Conservation (phyloP, 129 eudicot genomes). For the Centrapalus pauciflorus region DNA sequence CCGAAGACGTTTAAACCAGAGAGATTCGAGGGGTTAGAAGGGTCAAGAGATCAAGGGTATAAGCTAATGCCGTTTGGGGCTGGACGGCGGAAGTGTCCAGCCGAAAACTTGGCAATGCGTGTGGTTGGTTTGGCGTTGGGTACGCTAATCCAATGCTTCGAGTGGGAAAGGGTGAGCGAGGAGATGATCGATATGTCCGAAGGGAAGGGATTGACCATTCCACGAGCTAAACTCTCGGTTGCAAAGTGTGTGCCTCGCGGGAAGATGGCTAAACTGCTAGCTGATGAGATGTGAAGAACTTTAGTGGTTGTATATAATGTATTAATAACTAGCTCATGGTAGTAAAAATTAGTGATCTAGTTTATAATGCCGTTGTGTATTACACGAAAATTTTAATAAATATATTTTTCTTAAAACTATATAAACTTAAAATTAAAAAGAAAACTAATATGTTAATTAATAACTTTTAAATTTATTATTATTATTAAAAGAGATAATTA, state of each 20-base stretch:
- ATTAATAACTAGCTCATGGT: no score
- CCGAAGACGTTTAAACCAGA: slow-evolving; percentile 28
- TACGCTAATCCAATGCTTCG: slow-evolving; percentile 39
- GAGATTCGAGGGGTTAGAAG: slow-evolving; percentile 17
- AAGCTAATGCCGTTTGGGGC: slow-evolving; percentile 40
- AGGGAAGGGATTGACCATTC: slow-evolving; percentile 32
- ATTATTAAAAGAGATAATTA: no score
- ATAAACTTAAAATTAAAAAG: no score
- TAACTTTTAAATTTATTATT: no score
- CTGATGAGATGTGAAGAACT: neutral
- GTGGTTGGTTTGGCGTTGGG: slow-evolving; percentile 32
- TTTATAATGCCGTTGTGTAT: no score
- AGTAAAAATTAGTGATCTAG: no score
- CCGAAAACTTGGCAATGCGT: slow-evolving; percentile 24
- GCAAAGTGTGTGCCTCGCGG: slow-evolving; percentile 25
- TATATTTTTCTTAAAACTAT: no score
- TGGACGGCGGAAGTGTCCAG: slow-evolving; percentile 45
- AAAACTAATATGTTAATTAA: no score
- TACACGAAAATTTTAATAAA: no score
- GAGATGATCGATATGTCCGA: slow-evolving; percentile 38
- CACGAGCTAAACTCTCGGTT: slow-evolving; percentile 30
- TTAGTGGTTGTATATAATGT: no score
- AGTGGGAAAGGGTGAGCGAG: slow-evolving; percentile 22
- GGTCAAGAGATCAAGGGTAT: slow-evolving; percentile 12
- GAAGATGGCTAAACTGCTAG: slow-evolving; percentile 7